Conservation (phyloP, 139 green algal genomes). For the Chlorella sorokiniana region DNA sequence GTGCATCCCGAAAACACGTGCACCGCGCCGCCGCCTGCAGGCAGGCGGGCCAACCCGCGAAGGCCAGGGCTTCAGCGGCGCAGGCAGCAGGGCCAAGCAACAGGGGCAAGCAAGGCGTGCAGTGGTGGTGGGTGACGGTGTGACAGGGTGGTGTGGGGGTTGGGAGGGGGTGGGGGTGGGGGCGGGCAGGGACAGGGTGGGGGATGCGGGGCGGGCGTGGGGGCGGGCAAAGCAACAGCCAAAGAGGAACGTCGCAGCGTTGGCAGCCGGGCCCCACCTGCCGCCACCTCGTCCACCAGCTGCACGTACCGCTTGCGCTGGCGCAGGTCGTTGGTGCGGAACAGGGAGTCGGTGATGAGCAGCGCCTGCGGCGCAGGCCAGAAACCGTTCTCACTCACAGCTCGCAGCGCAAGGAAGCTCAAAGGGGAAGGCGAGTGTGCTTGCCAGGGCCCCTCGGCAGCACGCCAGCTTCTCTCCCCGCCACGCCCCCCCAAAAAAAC, state of each 20-base stretch:
- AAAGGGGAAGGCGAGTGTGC: conserved; percentile 27
- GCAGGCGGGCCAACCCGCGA: too few species aligned
- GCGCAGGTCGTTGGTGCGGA: conserved; percentile 75
- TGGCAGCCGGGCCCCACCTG: not conserved
- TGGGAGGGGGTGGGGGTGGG: not conserved
- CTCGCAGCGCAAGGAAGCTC: too few species aligned
- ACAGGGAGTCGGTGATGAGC: conserved; percentile 85
- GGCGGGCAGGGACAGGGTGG: not conserved
- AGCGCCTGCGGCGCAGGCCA: conserved; percentile 39
- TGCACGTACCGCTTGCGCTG: conserved; percentile 65
- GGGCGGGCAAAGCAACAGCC: too few species aligned
- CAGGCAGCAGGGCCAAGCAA: too few species aligned
- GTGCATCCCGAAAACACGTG: conserved; percentile 86
- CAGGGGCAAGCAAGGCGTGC: too few species aligned
- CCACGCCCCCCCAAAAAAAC: too few species aligned
- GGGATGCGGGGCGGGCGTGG: too few species aligned
- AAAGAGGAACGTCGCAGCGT: too few species aligned
- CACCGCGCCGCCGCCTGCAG: conserved; percentile 71
- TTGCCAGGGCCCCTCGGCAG: too few species aligned
- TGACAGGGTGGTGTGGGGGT: not conserved
- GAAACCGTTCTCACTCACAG: too few species aligned
- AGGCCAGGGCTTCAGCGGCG: too few species aligned
- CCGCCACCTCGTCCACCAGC: conserved; percentile 88
- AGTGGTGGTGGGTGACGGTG: not conserved
- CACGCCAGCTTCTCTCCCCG: too few species aligned